Evolutionary conservation across 1,284 basidiomycete genomes (phyloP).

Genomic region (Chondrostereum purpureum): DNA sequence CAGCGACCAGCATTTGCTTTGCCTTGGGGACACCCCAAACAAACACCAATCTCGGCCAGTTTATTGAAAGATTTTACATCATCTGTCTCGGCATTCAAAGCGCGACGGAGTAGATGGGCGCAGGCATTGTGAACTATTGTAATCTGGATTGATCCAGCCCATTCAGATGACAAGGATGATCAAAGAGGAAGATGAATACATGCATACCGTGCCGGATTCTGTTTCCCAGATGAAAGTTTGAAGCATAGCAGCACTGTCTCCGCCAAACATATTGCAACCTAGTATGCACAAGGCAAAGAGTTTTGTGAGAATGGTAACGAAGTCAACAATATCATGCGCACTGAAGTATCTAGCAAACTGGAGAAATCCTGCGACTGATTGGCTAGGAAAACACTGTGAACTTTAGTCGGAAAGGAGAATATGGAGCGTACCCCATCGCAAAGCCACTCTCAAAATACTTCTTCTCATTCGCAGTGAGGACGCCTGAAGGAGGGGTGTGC

Average conservation of each 20-base stretch:
- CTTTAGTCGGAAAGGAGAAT: not conserved
- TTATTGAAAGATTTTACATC: constrained; percentile 9
- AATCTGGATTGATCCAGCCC: too few relatives aligned
- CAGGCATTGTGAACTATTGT: constrained; percentile 3
- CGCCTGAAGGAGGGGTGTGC: constrained; percentile 28
- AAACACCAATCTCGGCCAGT: constrained; percentile 14
- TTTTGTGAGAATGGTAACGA: not conserved
- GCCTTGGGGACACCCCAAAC: constrained; percentile 16
- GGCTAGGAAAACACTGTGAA: not conserved
- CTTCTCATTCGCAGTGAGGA: not conserved
- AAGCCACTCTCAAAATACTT: not conserved
- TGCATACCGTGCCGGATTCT: not conserved
- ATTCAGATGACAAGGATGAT: too few relatives aligned
- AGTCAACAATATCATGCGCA: not conserved
- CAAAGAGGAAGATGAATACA: too few relatives aligned
- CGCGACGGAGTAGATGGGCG: constrained; percentile 1
- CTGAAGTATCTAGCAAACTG: not conserved
- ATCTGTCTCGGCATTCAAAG: constrained; percentile 2
- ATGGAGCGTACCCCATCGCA: not conserved
- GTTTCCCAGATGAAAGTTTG: not conserved
- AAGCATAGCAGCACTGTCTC: not conserved
- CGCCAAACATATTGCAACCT: not conserved
- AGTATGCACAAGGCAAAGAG: not conserved
- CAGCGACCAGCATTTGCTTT: constrained; percentile 15
- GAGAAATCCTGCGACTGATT: not conserved